These are phyloP conservation scores for Bolboschoenus planiculmis DNA, from an alignment of 176 grass and related monocot genomes.

Conservation along the genomic window DNA sequence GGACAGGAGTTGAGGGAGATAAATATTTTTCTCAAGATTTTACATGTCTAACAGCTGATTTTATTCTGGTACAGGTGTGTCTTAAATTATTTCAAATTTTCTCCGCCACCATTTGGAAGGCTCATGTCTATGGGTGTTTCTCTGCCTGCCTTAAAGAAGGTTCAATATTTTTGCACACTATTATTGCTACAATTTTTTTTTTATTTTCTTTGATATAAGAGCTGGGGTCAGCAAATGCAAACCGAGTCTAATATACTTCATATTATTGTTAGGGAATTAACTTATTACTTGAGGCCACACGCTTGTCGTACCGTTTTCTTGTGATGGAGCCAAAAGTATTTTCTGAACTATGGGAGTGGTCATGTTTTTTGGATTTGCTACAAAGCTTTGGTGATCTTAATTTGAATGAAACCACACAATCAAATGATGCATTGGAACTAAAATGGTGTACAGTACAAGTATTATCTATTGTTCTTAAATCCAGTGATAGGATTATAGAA, in stretches of 20 bases:
- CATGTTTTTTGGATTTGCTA: constrained; percentile 69
- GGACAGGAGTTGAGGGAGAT: too few species aligned
- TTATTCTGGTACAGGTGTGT: constrained; percentile 40
- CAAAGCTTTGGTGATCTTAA: constrained; percentile 36
- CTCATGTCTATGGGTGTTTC: constrained; percentile 28
- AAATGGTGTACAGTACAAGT: constrained; percentile 73
- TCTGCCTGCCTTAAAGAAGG: constrained; percentile 38
- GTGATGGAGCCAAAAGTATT: constrained; percentile 61
- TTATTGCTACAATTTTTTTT: constrained; percentile 10
- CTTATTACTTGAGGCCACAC: constrained; percentile 45
- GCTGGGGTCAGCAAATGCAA: neutral
- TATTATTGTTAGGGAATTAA: constrained; percentile 43
- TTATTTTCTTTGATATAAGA: neutral
- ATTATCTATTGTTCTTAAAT: constrained; percentile 60
- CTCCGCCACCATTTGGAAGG: constrained; percentile 63
- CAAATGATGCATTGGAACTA: constrained; percentile 44
- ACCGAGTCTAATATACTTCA: neutral
- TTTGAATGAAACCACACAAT: constrained; percentile 27
- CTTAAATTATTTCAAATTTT: constrained; percentile 74
- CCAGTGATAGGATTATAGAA: constrained; percentile 56
- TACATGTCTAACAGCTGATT: constrained; percentile 5
- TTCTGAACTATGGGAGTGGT: constrained; percentile 80
- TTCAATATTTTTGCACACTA: constrained; percentile 26
- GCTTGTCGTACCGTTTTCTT: constrained; percentile 72
- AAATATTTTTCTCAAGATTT: neutral